These are phyloP conservation scores for Elaeis oleifera DNA, from an alignment of 202 grass and related monocot species.

Conservation along the genomic window DNA sequence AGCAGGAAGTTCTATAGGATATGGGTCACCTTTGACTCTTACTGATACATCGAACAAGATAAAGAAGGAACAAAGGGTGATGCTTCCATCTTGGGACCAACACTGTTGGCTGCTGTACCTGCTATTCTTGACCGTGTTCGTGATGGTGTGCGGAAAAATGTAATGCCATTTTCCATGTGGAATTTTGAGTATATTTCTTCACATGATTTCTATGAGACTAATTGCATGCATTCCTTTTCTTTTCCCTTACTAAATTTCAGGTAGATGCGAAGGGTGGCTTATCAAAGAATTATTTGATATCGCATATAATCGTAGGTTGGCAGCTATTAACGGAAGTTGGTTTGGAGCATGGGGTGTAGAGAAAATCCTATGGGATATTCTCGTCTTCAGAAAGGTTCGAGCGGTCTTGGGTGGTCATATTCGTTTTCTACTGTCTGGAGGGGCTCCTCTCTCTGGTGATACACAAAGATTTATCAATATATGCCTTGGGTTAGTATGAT, in stretches of 20 bases:
- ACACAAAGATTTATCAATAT: constrained; percentile 99
- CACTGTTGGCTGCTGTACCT: constrained; percentile 87
- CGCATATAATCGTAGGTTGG: constrained; percentile 66
- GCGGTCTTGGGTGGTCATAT: constrained; percentile 73
- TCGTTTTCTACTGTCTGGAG: constrained; percentile 79
- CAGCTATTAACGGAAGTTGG: constrained; percentile 93
- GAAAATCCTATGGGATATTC: constrained; percentile 76
- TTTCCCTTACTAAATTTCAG: constrained; percentile 34
- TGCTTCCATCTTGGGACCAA: constrained; percentile 65
- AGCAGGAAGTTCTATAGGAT: constrained; percentile 74
- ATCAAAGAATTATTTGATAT: constrained; percentile 81
- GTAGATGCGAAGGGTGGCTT: constrained; percentile 76
- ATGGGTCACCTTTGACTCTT: constrained; percentile 83
- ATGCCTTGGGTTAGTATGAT: constrained; percentile 80
- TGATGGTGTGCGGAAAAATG: constrained; percentile 86
- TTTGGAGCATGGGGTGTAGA: constrained; percentile 91
- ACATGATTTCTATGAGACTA: too few species aligned
- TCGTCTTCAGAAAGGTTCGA: constrained; percentile 72
- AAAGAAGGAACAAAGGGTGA: constrained; percentile 81
- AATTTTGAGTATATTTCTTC: constrained; percentile 9
- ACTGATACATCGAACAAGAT: constrained; percentile 96
- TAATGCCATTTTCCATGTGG: constrained; percentile 26
- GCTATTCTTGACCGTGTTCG: constrained; percentile 92
- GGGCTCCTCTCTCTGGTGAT: constrained; percentile 73
- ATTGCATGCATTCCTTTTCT: background rate